Evolutionary conservation across 352 stramenopile genomes (phyloP), one percentile per base, ranked within the genome.

Genomic region (Globisporangium carolinianum): DNA sequence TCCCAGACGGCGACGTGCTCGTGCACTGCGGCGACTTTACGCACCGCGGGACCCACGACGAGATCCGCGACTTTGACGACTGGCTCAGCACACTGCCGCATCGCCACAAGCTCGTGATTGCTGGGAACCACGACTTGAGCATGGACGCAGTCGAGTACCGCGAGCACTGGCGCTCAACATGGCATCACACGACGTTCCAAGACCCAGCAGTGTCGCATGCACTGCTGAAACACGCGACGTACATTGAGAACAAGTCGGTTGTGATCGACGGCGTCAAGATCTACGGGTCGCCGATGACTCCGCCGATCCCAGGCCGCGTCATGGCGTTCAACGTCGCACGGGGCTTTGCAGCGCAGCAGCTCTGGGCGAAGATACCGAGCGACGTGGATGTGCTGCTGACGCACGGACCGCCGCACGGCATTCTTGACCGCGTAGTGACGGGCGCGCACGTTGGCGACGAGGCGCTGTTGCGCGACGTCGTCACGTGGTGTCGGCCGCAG

Each of bases 11-110:
- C 41, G 86, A 95, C 58, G 75, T 97, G 38, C 60, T 97, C 36
- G 77, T 98, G 50, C 88, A 96, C 47, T 91, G 95, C 62, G 83
- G 84, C 15, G 91, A 98, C 69, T 92, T 98, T 41, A 92, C 83
- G 50, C 83, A 85, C 41, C 87, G 62, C 15, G 85, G 85, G 3
- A 83, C 75, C 0, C 81, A 90, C 63, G 58, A 70, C 0, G 80
- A 94, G 58, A 79, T 93, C 58, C 51, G 60, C 43, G 79, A 86
- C 57, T 93, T 94, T 43, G 85, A 89, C 55, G 72, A 75, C 41
- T 95, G 86, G 86, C 58, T 95, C 9, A 76, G 69, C n/a, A 58
- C 69, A 36, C 62, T 94, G n/a, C 82, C 80, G 36, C 83, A 95
- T 60, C 55, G 55, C 7, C 67, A 89, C 68, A 94, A 93, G 68